Evolutionary conservation across 2,329 filamentous ascomycete genomes (phyloP).

Genomic region (Claviceps quebecensis): DNA sequence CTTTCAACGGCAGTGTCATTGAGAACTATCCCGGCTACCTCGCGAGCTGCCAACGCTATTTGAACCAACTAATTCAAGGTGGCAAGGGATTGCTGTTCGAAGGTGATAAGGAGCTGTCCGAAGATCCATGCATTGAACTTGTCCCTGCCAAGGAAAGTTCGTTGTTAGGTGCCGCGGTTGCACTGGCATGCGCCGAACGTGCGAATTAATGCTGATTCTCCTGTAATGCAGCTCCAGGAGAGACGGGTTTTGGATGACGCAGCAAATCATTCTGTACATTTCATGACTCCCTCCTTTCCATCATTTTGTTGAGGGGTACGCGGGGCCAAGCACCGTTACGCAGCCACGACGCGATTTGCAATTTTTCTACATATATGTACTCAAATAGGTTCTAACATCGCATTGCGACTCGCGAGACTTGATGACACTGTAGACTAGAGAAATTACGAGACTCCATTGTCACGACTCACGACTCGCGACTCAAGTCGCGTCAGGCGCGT

Average conservation of each 20-base stretch:
- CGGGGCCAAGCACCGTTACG: too few relatives aligned
- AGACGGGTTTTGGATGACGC: neutral
- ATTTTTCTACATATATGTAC: too few relatives aligned
- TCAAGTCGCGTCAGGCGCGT: too few relatives aligned
- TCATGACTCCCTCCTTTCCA: neutral
- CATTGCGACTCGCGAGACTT: too few relatives aligned
- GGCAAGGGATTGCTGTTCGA: slow-evolving; percentile 21
- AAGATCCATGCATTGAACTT: slow-evolving; percentile 38
- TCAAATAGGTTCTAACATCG: too few relatives aligned
- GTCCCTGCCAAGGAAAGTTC: slow-evolving; percentile 62
- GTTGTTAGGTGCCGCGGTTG: slow-evolving; percentile 61
- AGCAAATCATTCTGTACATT: neutral
- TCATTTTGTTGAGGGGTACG: too few relatives aligned
- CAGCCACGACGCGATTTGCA: too few relatives aligned
- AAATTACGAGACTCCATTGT: too few relatives aligned
- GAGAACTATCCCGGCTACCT: slow-evolving; percentile 63
- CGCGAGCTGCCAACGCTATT: slow-evolving; percentile 43
- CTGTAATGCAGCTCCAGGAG: neutral
- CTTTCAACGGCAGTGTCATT: slow-evolving; percentile 67
- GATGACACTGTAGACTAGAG: too few relatives aligned
- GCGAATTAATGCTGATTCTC: neutral
- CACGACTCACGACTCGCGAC: too few relatives aligned
- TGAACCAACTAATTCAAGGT: slow-evolving; percentile 41
- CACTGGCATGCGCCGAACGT: slow-evolving; percentile 33
- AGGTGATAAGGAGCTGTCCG: slow-evolving; percentile 16